Evolutionary conservation across 2,329 filamentous ascomycete genomes (phyloP), one percentile per base, ranked within the genome.

Genomic region (Scytalidium sp.): DNA sequence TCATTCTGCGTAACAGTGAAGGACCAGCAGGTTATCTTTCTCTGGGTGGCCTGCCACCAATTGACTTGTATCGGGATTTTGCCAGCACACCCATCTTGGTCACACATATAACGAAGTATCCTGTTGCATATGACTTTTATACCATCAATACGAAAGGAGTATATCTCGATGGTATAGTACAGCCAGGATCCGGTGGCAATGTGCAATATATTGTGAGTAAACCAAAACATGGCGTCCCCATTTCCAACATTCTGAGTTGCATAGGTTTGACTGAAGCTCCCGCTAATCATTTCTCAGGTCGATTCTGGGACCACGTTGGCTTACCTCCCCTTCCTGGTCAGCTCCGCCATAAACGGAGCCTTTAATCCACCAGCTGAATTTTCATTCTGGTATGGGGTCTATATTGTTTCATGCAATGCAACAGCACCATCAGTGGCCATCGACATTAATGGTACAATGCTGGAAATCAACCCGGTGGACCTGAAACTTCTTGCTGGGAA

Each of bases 41-140:
- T 0, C 62, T 80, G 1, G 76, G 77, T 3, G 75, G 75, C 9
- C 63, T 80, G 4, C 75, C 76, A 2, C 68, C 74, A 2, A 67
- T 78, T 7, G 47, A 58, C 2, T 60, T 56, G 32, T 48, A 45
- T 2, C 45, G 50, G 41, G 43, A 50, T 27, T 58, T 58, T 46
- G 45, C 60, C 3, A 45, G 22, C 21, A 50, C 52, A 3, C 54
- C 54, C 1, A 59, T 61, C 13, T 48, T 52, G n/a, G 49, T 41
- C 22, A 41, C 25, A 59, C 44, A 69, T 58, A 43, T 53, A 9
- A 11, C 32, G 7, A 39, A 41, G 8, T 51, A 47, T 27, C 52
- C 46, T 2, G 20, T 53, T 3, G 23, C 29, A 7, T 55, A 53
- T 22, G 54, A 56, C 27, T 60, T 60, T 51, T 60, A 60, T 41